These are phyloP conservation scores for Bipolaris victoriae DNA, from an alignment of 2,329 filamentous ascomycete species.

Conservation along the genomic window DNA sequence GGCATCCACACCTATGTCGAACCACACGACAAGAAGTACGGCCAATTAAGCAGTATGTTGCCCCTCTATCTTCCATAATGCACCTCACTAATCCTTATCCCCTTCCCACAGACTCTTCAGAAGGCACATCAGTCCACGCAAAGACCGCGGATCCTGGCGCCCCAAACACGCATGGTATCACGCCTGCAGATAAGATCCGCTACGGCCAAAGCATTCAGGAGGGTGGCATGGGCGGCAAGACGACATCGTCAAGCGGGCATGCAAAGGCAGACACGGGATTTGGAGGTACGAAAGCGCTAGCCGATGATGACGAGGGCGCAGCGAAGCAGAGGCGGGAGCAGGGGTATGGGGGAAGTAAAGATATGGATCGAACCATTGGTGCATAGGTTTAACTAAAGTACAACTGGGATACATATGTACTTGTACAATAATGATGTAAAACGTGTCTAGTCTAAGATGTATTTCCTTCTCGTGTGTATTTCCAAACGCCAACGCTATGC, in stretches of 20 bases:
- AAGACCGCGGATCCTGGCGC: constrained; percentile 43
- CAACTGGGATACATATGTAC: neutral
- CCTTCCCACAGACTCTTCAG: constrained; percentile 1
- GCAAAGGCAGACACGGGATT: constrained; percentile 48
- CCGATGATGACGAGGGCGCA: constrained; percentile 45
- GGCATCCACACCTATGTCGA: constrained; percentile 58
- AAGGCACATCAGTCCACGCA: constrained; percentile 21
- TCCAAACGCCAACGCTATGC: constrained; percentile 35
- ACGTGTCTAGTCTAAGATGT: constrained; percentile 1
- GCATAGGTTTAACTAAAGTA: constrained; percentile 34
- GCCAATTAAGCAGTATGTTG: constrained; percentile 61
- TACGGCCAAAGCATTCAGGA: constrained; percentile 64
- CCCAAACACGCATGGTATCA: constrained; percentile 51
- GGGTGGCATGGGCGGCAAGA: constrained; percentile 62
- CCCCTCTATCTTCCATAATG: neutral
- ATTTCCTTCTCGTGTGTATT: neutral
- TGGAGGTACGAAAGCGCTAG: constrained; percentile 51
- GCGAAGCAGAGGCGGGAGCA: constrained; percentile 57
- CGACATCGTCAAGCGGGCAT: constrained; percentile 47
- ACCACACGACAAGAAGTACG: constrained; percentile 60
- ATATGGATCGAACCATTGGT: constrained; percentile 58
- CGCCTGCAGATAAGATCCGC: constrained; percentile 57
- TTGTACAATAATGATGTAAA: constrained; percentile 1
- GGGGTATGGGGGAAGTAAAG: constrained; percentile 59
- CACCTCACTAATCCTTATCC: neutral